Base-by-base conservation (phyloP, 805 yeast genomes). In the Teunomyces cretensis region DNA sequence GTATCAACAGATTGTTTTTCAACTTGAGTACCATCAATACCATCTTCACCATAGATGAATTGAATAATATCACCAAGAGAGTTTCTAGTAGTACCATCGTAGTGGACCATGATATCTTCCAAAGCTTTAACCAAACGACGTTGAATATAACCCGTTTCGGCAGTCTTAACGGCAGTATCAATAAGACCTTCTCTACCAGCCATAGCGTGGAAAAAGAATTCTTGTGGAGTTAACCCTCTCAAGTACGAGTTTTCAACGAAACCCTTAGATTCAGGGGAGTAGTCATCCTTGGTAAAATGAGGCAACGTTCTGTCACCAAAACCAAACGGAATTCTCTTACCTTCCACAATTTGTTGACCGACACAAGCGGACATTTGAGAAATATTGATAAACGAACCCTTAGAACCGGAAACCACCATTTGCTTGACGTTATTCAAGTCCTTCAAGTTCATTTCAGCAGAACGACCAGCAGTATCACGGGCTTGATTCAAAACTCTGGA, bases 291-390 rank as follows among this genome's bases (percentile, higher is more conserved):
- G 7, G 98, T 90, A 67, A 94, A 94, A 69, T 94, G 99, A 9
- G 99, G 99, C 60, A 94, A 75, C 1, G 97, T 84, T 72, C 99
- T 86, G 66, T 94, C 98, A 32, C 89, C 83, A 64, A 94, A 94
- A 36, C 99, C 99, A 58, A 88, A 94, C 17, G 97, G 95, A 73
- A 94, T 92, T 80, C 99, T 96, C 68, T 88, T 94, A 81, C 99
- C 99, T 74, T 94, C 99, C 38, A 94, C 99, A 71, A 96, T 94
- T 67, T 94, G 99, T 70, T 94, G 99, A 59, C 99, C 99, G 24
- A 94, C 99, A 86, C 99, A 94, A 9, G 99, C 99, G 33, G 97
- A 90, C 99, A 94, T 94, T 74, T 91, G 98, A 17, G 99, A 96
- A 65, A 94, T 94, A 67, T 94, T 94, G 68, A 94, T 94, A 68